Evolutionary conservation across 140 eudicot species (phyloP), one percentile per base, ranked within the genome.

Genomic region (Erigeron philadelphicus): DNA sequence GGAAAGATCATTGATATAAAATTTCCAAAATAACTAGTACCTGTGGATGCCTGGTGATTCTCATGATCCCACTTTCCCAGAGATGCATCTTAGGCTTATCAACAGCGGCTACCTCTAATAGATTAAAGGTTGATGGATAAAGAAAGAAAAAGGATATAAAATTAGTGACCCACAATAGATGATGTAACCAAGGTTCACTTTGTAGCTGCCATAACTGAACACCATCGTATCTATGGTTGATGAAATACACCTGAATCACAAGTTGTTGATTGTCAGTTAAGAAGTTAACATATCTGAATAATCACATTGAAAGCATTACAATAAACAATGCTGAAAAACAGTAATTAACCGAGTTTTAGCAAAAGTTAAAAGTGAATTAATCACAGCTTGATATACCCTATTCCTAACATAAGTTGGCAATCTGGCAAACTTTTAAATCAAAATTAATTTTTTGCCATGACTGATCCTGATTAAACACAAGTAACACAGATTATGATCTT

Each of bases 11-110:
- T 9, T 0, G 42, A n/a, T 54, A 7, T 16, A 18, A 31, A 56
- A 13, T 5, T 11, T 40, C n/a, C 15, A 25, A 70, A 69, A 54
- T 35, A 11, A 55, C 7, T 31, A 42, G 16, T 81, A 93, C 98
- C 98, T 93, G 99, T 61, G 99, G 99, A 64, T 93, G 99, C 81
- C 99, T 82, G 19, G 99, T 93, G 70, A 93, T 89, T 83, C 99
- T 89, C 97, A 93, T 93, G 69, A 93, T 87, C 72, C 99, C 99
- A 54, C 89, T 93, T 82, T 93, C 99, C 99, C 99, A 93, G 18
- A 93, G 95, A 78, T 93, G 99, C 99, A 93, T 86, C 68, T 87
- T 87, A 21, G 99, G 99, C 83, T 93, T 89, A 78, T 93, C 99
- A 40, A 93, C 97, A 52, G 99, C 99, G n/a, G 99, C 99, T 43